These are phyloP conservation scores for Phytopythium kandeliae DNA, from an alignment of 352 stramenopile genomes.

Conservation along the genomic window DNA sequence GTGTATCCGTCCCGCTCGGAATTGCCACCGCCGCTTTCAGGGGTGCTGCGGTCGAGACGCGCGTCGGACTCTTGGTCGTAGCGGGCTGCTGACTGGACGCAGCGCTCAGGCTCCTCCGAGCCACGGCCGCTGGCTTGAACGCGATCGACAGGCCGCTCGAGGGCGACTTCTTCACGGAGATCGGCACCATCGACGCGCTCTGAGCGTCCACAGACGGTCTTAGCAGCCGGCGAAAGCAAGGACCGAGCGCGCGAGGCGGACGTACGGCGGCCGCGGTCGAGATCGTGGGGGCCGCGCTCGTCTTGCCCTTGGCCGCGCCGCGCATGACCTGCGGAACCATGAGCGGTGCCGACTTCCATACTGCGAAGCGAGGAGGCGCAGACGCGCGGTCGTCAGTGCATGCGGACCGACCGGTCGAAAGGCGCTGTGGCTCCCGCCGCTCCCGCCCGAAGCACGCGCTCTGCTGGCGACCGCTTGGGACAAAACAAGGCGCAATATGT, in stretches of 20 bases:
- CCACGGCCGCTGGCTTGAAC: slow-evolving; percentile 55
- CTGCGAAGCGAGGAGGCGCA: slow-evolving; percentile 15
- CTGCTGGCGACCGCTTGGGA: background rate
- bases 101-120: slow-evolving; percentile 15
- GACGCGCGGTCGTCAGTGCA: background rate
- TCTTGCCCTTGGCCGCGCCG: slow-evolving; percentile 25
- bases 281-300: slow-evolving; percentile 5
- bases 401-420: background rate
- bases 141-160: slow-evolving; percentile 32
- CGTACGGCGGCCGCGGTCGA: slow-evolving; percentile 20
- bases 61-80: background rate
- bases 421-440: no score
- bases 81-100: slow-evolving; percentile 3
- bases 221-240: no score
- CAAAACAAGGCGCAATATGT: background rate
- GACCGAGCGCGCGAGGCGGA: background rate
- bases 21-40: background rate
- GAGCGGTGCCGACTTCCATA: slow-evolving; percentile 41
- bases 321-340: slow-evolving; percentile 43
- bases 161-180: slow-evolving; percentile 25
- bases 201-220: slow-evolving; percentile 13
- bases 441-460: no score
- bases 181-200: slow-evolving; percentile 42
- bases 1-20: background rate
- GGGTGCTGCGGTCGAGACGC: background rate